Conservation (phyloP, 1,284 basidiomycete species). For the Malassezia cuniculi region DNA sequence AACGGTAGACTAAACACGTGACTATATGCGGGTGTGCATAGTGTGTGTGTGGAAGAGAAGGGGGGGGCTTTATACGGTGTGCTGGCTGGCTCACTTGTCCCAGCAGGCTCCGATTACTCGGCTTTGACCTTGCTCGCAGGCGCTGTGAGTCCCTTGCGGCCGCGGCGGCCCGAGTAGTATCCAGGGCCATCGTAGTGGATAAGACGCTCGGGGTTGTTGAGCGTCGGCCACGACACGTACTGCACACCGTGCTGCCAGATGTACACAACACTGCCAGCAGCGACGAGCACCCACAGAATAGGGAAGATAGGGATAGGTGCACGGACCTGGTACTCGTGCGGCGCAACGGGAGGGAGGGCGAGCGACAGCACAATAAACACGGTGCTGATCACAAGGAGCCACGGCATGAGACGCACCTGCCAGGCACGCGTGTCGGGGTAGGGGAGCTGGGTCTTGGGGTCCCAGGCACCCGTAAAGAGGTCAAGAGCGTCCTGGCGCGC, state of each 20-base stretch:
- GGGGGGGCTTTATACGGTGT: too few species aligned
- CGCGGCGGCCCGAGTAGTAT: conserved; percentile 29
- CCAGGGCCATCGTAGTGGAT: conserved; percentile 42
- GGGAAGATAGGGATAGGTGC: conserved; percentile 17
- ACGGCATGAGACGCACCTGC: conserved; percentile 70
- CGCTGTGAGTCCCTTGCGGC: conserved; percentile 12
- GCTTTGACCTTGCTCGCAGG: neutral
- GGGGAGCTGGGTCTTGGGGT: conserved; percentile 54
- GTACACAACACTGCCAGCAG: conserved; percentile 18
- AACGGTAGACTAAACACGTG: too few species aligned
- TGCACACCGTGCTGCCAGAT: conserved; percentile 36
- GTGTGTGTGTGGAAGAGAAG: neutral
- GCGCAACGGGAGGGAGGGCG: conserved; percentile 19
- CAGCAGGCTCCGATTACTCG: too few species aligned
- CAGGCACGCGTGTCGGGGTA: conserved; percentile 67
- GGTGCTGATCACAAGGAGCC: conserved; percentile 60
- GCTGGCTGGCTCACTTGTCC: too few species aligned
- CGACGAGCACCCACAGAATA: conserved; percentile 21
- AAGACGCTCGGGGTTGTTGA: conserved; percentile 32
- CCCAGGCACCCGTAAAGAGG: conserved; percentile 80
- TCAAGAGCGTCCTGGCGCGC: conserved; percentile 61
- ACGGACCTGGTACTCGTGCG: conserved; percentile 10
- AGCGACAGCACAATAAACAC: conserved; percentile 55
- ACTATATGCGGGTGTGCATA: neutral
- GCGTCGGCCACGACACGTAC: conserved; percentile 41